These are phyloP conservation scores for Rickenella mellea DNA, from an alignment of 768 basidiomycete genomes.

Conservation along the genomic window DNA sequence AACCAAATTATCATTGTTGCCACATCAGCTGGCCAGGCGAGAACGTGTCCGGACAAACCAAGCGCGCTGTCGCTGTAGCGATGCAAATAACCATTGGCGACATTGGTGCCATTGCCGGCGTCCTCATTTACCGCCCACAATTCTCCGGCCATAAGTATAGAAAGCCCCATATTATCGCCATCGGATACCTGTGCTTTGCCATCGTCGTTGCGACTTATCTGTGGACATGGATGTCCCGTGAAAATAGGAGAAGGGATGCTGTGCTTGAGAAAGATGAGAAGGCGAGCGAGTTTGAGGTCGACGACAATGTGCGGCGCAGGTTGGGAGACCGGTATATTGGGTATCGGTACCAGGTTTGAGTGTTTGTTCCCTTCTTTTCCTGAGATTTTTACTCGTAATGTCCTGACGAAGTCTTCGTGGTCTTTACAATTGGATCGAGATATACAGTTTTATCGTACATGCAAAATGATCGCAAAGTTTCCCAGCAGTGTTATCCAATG, in stretches of 20 bases:
- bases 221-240: slow-evolving; percentile 37
- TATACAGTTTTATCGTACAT: too few relatives aligned
- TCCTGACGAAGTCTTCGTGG: too few relatives aligned
- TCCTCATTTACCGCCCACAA: slow-evolving; percentile 44
- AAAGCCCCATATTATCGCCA: slow-evolving; percentile 47
- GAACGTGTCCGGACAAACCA: slow-evolving; percentile 62
- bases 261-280: slow-evolving; percentile 9
- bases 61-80: slow-evolving; percentile 51
- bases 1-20: neutral
- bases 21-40: slow-evolving; percentile 44
- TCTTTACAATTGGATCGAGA: too few relatives aligned
- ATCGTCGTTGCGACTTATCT: slow-evolving; percentile 33
- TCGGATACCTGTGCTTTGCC: slow-evolving; percentile 48
- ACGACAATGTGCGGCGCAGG: slow-evolving; percentile 12
- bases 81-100: slow-evolving; percentile 60
- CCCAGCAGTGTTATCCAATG: too few relatives aligned
- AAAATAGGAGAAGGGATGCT: slow-evolving; percentile 36
- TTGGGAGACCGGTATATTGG: slow-evolving; percentile 21
- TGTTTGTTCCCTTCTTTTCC: too few relatives aligned
- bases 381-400: too few relatives aligned
- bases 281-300: slow-evolving; percentile 11
- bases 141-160: slow-evolving; percentile 38
- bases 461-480: too few relatives aligned
- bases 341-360: slow-evolving; percentile 20
- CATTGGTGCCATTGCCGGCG: slow-evolving; percentile 49